phyloP scores from a whole-genome alignment of 176 grass and related monocot genomes.

The Elaeis guineensis region DNA sequence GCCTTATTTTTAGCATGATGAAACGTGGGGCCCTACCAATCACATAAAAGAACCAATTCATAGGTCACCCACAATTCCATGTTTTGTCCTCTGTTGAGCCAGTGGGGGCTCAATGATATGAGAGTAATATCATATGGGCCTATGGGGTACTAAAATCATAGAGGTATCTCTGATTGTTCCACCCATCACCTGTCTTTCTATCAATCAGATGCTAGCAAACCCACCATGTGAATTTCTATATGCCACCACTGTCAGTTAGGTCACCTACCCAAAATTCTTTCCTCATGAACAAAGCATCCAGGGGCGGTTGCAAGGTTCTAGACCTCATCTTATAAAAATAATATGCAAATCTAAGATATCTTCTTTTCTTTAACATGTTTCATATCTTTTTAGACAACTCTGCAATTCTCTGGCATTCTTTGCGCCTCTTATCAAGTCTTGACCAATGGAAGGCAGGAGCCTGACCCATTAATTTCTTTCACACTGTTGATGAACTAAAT shows the following conservation, averaged over 20 bases:
- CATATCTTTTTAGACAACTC: conserved; percentile 30
- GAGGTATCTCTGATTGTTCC: not conserved
- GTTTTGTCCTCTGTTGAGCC: not conserved
- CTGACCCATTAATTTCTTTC: too few species aligned
- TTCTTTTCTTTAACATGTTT: conserved; percentile 20
- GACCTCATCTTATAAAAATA: conserved; percentile 1
- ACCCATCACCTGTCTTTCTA: not conserved
- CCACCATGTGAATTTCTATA: too few species aligned
- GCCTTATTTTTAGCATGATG: too few species aligned
- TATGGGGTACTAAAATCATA: too few species aligned
- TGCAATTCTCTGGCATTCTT: not conserved
- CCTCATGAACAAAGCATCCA: conserved; percentile 14
- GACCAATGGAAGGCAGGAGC: too few species aligned
- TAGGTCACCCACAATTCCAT: not conserved
- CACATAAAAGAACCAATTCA: too few species aligned
- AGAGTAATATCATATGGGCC: not conserved
- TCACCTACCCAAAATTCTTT: conserved; percentile 24
- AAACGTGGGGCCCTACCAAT: too few species aligned
- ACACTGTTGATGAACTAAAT: too few species aligned
- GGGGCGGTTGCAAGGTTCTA: conserved; percentile 28
- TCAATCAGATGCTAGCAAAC: not conserved
- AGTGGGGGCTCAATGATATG: conserved; percentile 5
- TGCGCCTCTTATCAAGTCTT: too few species aligned
- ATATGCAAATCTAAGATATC: not conserved
- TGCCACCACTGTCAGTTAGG: conserved; percentile 8